Evolutionary conservation across 108 stramenopile genomes (phyloP).

Genomic region (Fragilaria crotonensis): DNA sequence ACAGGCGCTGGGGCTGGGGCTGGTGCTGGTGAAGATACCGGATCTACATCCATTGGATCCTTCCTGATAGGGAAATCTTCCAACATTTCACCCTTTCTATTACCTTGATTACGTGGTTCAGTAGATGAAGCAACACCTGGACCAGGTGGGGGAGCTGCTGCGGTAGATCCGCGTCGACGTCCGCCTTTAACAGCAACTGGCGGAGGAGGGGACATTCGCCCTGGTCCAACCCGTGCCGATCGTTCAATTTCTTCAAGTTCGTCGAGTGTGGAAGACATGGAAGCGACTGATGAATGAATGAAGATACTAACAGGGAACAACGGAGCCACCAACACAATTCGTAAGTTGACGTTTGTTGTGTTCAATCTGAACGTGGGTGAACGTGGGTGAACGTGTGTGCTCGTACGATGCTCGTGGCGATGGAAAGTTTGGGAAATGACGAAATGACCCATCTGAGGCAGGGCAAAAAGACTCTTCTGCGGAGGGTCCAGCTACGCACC

Average conservation of each 20-base stretch:
- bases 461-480: too few species aligned
- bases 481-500: too few species aligned
- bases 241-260: conserved; percentile 16
- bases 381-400: too few species aligned
- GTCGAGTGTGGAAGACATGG: conserved; percentile 8
- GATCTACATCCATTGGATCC: not conserved
- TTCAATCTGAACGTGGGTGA: too few species aligned
- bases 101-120: not conserved
- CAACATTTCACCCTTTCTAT: conserved; percentile 3
- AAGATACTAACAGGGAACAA: too few species aligned
- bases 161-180: conserved; percentile 36
- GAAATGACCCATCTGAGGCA: too few species aligned
- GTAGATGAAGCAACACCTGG: conserved; percentile 1
- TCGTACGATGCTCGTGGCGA: too few species aligned
- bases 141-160: conserved; percentile 23
- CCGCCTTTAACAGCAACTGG: not conserved
- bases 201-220: conserved; percentile 1
- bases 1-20: not conserved
- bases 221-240: not conserved
- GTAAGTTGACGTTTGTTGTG: too few species aligned
- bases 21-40: not conserved
- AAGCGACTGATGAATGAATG: too few species aligned
- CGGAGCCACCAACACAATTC: too few species aligned
- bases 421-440: too few species aligned
- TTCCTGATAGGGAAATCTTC: not conserved